Evolutionary conservation across 2,329 filamentous ascomycete genomes (phyloP), one percentile per base, ranked within the genome.

Genomic region (Hypoxylon sp.): DNA sequence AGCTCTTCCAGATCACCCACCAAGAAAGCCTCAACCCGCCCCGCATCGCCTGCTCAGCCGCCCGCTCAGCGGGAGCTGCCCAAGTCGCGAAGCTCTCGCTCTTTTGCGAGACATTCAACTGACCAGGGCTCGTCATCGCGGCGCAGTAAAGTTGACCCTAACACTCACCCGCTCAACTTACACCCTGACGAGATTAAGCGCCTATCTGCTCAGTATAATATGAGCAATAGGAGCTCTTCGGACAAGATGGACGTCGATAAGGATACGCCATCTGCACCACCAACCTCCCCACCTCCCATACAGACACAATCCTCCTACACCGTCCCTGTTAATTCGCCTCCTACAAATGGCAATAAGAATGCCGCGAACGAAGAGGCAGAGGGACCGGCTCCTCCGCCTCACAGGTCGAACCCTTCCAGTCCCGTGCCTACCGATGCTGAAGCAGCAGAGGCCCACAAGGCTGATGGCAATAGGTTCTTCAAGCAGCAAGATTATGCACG

Each of bases 401-500:
- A 94, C 80, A 85, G 87, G 73, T 88, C 86, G 26, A 87, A 85
- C 74, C 85, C 86, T 45, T 84, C 84, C 58, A 89, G 85, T 76
- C 87, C 87, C 44, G 80, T 81, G 51, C 81, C 83, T 45, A 83
- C 80, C 33, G 78, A 83, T 22, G 79, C 81, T 42, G 91, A 95
- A 56, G 93, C 97, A 76, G 93, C 95, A 24, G 96, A 99, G 81
- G 85, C 89, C 11, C 97, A 91, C 86, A 99, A 99, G 84, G 88
- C 92, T 72, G 88, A 92, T 1, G 96, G 96, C 63, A 99, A 99
- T 82, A 96, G 96, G 75, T 95, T 93, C 76, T 99, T 97, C 87
- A 98, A 97, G 83, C 92, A 94, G 69, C 93, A 91, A 77, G 92
- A 97, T 75, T 99, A 95, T 78, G 82, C 85, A 65, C 91, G 91